phyloP scores from a whole-genome alignment of 2,329 filamentous ascomycete genomes.

The Mollisia scopiformis region DNA sequence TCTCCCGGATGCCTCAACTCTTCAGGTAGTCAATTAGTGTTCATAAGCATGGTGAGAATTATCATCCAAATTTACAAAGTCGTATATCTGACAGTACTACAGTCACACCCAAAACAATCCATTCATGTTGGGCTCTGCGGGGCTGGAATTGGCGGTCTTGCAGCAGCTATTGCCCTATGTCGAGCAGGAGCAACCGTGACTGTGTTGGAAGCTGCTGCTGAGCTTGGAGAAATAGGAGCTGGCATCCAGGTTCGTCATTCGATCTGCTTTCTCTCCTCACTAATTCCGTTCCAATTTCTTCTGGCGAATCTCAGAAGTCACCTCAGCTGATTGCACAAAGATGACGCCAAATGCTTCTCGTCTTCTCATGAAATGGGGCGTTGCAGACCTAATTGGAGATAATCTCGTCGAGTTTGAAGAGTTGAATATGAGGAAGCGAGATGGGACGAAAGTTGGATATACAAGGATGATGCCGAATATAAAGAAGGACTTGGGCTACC shows the following conservation, averaged over 20 bases:
- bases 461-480: conserved; percentile 18
- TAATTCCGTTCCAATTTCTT: neutral
- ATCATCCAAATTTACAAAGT: too few relatives aligned
- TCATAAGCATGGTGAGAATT: too few relatives aligned
- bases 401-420: conserved; percentile 21
- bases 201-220: conserved; percentile 27
- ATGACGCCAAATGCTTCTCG: conserved; percentile 24
- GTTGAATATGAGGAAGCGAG: conserved; percentile 18
- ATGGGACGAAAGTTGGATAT: conserved; percentile 21
- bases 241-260: conserved; percentile 13
- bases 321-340: too few relatives aligned
- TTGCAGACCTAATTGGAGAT: conserved; percentile 16
- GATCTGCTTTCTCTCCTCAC: neutral
- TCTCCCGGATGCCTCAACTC: too few relatives aligned
- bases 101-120: neutral
- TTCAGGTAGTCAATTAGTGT: too few relatives aligned
- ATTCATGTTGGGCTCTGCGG: conserved; percentile 35
- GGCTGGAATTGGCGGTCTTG: conserved; percentile 38
- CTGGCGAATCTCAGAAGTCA: too few relatives aligned
- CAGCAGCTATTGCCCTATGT: conserved; percentile 36
- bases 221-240: conserved; percentile 34
- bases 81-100: neutral
- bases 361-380: conserved; percentile 21
- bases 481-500: conserved; percentile 4
- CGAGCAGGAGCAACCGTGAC: conserved; percentile 33